Percentiles rank a stretch among this genome's conserved stretches.
phyloP scores from a whole-genome alignment of 106 monocot species.

The Dendrobium officinale region DNA sequence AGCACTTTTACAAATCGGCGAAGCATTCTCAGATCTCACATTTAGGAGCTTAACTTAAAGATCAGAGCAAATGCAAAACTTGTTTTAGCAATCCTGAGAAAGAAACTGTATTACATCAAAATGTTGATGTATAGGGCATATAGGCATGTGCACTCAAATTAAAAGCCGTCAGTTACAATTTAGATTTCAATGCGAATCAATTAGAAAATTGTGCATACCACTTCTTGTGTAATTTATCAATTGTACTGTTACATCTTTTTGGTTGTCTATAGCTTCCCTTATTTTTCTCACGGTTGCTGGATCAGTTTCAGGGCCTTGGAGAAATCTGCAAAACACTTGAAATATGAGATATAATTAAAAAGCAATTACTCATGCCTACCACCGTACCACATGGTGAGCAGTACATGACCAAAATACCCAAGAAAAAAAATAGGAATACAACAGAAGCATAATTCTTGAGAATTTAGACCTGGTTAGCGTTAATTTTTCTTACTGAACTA shows the following conservation, averaged over 20 bases:
- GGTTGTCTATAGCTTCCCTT: conserved; percentile 90
- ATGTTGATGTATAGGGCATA: neutral
- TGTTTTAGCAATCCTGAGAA: neutral
- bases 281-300: conserved; percentile 76
- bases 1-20: too few relatives aligned
- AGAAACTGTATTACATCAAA: conserved; percentile 1
- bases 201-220: conserved; percentile 42
- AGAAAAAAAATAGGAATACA: neutral
- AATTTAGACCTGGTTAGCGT: neutral
- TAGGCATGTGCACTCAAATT: neutral
- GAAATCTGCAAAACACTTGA: conserved; percentile 45
- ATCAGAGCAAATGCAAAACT: too few relatives aligned
- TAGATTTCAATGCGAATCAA: neutral
- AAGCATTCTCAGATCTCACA: too few relatives aligned
- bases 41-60: too few relatives aligned
- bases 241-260: conserved; percentile 86
- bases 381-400: neutral
- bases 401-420: neutral
- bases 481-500: neutral
- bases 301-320: conserved; percentile 98
- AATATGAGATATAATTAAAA: conserved; percentile 2
- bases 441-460: neutral
- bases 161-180: neutral
- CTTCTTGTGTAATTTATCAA: conserved; percentile 96
- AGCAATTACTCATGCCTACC: neutral